These are phyloP conservation scores for Nannochloris sp. DNA, from an alignment of 139 green algal genomes.

Conservation along the genomic window DNA sequence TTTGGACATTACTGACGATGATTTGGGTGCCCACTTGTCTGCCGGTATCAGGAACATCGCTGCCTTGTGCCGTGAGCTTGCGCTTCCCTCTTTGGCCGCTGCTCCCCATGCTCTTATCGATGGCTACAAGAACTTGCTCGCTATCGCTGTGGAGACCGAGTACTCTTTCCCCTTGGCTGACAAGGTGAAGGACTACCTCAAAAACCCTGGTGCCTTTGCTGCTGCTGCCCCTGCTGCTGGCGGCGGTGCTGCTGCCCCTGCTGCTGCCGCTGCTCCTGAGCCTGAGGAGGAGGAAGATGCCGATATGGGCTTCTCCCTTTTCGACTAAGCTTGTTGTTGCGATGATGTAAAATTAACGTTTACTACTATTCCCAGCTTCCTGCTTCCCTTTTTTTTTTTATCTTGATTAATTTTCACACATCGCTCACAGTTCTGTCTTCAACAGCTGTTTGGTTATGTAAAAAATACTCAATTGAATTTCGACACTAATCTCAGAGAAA, in stretches of 20 bases:
- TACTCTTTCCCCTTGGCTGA: conserved; percentile 92
- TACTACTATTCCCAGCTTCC: neutral
- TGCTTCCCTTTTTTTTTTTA: neutral
- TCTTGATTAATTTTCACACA: no score
- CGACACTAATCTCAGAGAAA: no score
- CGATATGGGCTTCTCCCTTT: conserved; percentile 18
- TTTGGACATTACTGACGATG: conserved; percentile 93
- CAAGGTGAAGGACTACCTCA: conserved; percentile 92
- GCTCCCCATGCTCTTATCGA: conserved; percentile 94
- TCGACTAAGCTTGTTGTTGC: conserved; percentile 1
- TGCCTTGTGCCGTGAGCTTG: conserved; percentile 70
- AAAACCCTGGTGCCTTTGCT: conserved; percentile 71
- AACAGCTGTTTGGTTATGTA: no score
- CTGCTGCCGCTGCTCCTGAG: conserved; percentile 31
- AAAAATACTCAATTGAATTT: no score
- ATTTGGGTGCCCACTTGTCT: conserved; percentile 57
- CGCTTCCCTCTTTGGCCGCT: conserved; percentile 85
- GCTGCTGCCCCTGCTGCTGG: conserved; percentile 42
- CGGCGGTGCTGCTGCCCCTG: conserved; percentile 21
- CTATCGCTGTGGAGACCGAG: conserved; percentile 80
- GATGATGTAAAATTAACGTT: neutral
- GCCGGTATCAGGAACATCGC: conserved; percentile 78
- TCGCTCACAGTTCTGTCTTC: no score
- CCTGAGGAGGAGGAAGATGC: conserved; percentile 64
- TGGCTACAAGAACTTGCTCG: conserved; percentile 98